Evolutionary conservation across 306 rosid species (phyloP), one percentile per base, ranked within the genome.

Genomic region (Trifolium subterraneum): DNA sequence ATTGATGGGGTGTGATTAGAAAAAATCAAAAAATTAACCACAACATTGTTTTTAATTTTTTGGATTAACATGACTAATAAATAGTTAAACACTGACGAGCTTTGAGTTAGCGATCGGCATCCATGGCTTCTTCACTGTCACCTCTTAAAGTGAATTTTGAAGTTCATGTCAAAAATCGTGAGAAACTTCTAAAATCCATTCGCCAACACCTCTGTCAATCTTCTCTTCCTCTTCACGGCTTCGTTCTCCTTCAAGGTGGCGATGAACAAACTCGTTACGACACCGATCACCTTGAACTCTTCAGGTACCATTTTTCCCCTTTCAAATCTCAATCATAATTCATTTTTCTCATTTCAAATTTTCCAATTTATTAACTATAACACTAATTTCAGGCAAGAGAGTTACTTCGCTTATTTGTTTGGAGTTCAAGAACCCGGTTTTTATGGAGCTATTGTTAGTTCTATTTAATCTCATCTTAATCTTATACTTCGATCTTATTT

Each of bases 191-290:
- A 41, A 35, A 45, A 5, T 85, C 89, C 45, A 88, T 90, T 36
- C 92, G 89, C 27, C 86, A 73, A 11, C 78, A 84, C 54, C 90
- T 93, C 58, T 60, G 88, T 19, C 64, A 70, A 7, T 83, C 88
- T 20, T 82, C 84, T 29, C 89, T 80, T 33, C 88, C 90, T 65
- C 85, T 86, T 74, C 86, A 86, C 12, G 97, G 98, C 72, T 82
- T 90, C 72, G 90, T 90, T 68, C 78, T 93, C 70, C 97, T 93
- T 51, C 90, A 93, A 91, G 98, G 97, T 18, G 98, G 97, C 72
- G 89, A 90, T 18, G 97, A 90, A 77, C 80, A 88, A 76, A 82
- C 84, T n/a, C 98, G 96, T 68, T 76, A 89, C 82, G 98, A 90
- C 78, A 90, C 98, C 16, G 98, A 93, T 10, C 98, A 89, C 84